Conservation (phyloP, 176 grass and related monocot species). For the Zoysia japonica region DNA sequence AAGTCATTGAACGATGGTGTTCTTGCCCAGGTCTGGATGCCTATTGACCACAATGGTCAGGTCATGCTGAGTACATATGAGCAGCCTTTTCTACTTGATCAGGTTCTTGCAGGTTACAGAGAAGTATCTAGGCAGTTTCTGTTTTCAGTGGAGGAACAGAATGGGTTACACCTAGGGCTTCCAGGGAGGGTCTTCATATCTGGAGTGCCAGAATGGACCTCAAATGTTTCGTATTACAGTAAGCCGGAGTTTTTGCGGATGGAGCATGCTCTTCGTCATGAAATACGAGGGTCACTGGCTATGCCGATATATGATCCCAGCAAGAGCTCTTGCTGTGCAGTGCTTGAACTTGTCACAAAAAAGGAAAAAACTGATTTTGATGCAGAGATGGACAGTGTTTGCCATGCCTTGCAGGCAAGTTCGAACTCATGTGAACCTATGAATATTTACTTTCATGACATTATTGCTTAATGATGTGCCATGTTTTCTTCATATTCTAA, state of each 20-base stretch:
- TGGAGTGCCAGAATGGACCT: conserved; percentile 84
- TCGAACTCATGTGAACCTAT: neutral
- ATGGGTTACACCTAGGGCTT: conserved; percentile 56
- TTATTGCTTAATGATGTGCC: neutral
- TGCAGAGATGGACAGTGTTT: conserved; percentile 71
- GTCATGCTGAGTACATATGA: conserved; percentile 73
- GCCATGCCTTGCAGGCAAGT: conserved; percentile 76
- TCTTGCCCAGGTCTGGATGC: conserved; percentile 94
- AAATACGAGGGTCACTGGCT: conserved; percentile 73
- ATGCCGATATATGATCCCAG: conserved; percentile 75
- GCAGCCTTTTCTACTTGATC: conserved; percentile 86
- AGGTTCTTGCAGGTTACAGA: conserved; percentile 73
- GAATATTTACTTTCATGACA: conserved; percentile 8
- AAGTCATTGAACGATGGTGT: conserved; percentile 61
- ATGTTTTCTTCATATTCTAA: conserved; percentile 12
- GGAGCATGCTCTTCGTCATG: conserved; percentile 63
- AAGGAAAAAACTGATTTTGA: conserved; percentile 84
- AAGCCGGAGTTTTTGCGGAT: conserved; percentile 72
- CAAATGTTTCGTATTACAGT: conserved; percentile 70
- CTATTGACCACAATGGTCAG: conserved; percentile 62
- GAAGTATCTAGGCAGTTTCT: conserved; percentile 74
- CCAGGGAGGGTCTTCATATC: conserved; percentile 93
- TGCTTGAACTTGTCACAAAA: conserved; percentile 88
- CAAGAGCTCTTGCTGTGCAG: conserved; percentile 68
- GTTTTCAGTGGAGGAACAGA: conserved; percentile 63